phyloP scores from a whole-genome alignment of 2,329 filamentous ascomycete species.

The Scedosporium aurantiacum region DNA sequence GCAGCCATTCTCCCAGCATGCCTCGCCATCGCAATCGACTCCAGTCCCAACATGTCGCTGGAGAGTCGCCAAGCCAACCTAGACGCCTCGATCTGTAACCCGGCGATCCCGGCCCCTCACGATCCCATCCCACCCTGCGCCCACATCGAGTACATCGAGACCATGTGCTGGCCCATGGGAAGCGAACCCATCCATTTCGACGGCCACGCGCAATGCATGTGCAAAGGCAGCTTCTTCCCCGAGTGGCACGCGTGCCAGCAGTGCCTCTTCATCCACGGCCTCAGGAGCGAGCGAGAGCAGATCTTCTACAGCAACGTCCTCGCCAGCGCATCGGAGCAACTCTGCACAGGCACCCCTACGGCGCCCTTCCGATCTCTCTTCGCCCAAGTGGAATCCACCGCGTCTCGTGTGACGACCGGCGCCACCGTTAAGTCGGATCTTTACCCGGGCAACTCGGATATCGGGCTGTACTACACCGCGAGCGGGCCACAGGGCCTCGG shows the following conservation, averaged over 20 bases:
- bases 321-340: constrained; percentile 19
- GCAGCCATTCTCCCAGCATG: background rate
- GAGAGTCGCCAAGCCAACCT: background rate
- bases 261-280: constrained; percentile 29
- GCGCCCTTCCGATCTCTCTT: constrained; percentile 24
- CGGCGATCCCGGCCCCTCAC: constrained; percentile 1
- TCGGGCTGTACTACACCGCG: constrained; percentile 31
- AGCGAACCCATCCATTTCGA: constrained; percentile 14
- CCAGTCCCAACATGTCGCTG: background rate
- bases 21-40: constrained; percentile 1
- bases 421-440: constrained; percentile 21
- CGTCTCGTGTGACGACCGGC: constrained; percentile 19
- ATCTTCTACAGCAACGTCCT: constrained; percentile 24
- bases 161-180: constrained; percentile 19
- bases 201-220: constrained; percentile 28
- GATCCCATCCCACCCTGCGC: constrained; percentile 17
- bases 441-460: constrained; percentile 24
- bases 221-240: constrained; percentile 29
- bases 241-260: constrained; percentile 30
- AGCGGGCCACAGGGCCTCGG: constrained; percentile 27
- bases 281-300: constrained; percentile 22
- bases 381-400: constrained; percentile 15
- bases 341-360: constrained; percentile 27
- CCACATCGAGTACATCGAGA: constrained; percentile 18
- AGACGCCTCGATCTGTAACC: constrained; percentile 3